Evolutionary conservation across 495 filamentous ascomycete genomes (phyloP), one percentile per base, ranked within the genome.

Genomic region (Aspergillus nidulans): DNA sequence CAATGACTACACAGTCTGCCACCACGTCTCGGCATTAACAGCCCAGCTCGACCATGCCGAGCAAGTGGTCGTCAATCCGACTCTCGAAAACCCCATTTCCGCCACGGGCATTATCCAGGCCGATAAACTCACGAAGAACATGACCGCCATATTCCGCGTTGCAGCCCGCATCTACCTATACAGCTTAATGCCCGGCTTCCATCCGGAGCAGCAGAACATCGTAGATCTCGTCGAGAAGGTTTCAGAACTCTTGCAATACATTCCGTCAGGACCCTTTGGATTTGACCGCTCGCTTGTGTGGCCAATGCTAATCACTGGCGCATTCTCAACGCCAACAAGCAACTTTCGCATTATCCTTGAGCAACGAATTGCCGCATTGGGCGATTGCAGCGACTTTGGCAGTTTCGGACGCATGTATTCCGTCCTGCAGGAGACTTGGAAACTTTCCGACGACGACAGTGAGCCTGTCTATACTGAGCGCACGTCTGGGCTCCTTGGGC

Each of bases 101-200:
- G 57, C 72, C 0, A 86, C 82, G 40, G 90, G 90, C 49, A 81
- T 82, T 8, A 79, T 97, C 53, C 82, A 82, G 48, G 86, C 90
- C 8, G 87, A 87, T 57, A 82, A 86, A 58, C 78, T 98, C 47
- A 86, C 82, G 62, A 85, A 82, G 63, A 92, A 88, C 72, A 90
- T 97, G 68, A 92, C 87, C 4, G 76, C 84, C 32, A 81, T 92
- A 30, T 98, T 95, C 83, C 88, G 92, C 56, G 67, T 91, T 34
- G 94, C 91, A 0, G 92, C 94, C 2, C 87, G 91, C 32, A 90
- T 98, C 69, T 96, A 97, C 74, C 84, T 97, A 15, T 92, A 89
- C 82, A 89, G 86, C 61, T 76, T 98, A 19, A 86, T 96, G 0
- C 94, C 94, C 0, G 88, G 87, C 21, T 91, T 89, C 67, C 80